Evolutionary conservation across 768 basidiomycete genomes (phyloP).

Genomic region (Dioszegia crocea): DNA sequence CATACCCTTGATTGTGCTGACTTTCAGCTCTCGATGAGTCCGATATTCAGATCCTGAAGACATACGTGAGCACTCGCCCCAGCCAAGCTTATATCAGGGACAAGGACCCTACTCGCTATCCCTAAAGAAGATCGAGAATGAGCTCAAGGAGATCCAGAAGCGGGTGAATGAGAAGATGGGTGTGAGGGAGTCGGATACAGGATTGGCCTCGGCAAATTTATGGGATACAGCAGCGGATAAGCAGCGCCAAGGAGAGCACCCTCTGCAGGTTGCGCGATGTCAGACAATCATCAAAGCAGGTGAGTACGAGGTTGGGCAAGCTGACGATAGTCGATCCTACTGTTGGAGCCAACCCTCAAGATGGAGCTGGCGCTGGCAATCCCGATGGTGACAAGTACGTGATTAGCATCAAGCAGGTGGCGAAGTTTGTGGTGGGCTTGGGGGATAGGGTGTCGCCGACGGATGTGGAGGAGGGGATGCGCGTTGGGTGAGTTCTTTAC

Average conservation of each 20-base stretch:
- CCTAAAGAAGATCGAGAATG: slow-evolving; percentile 80
- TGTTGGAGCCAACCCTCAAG: slow-evolving; percentile 81
- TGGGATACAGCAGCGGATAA: slow-evolving; percentile 96
- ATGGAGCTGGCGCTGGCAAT: slow-evolving; percentile 58
- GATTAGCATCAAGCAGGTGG: slow-evolving; percentile 99
- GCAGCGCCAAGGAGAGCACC: slow-evolving; percentile 83
- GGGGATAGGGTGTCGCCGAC: slow-evolving; percentile 95
- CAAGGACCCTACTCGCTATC: slow-evolving; percentile 93
- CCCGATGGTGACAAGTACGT: slow-evolving; percentile 96
- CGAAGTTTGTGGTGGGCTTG: slow-evolving; percentile 96
- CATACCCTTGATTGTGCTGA: not conserved
- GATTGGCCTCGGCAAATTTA: slow-evolving; percentile 89
- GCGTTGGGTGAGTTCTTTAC: slow-evolving; percentile 73
- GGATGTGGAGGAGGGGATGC: slow-evolving; percentile 99
- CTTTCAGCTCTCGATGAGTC: slow-evolving; percentile 83
- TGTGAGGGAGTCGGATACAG: slow-evolving; percentile 98
- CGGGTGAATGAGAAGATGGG: slow-evolving; percentile 97
- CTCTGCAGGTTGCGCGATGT: slow-evolving; percentile 93
- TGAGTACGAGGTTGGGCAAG: slow-evolving; percentile 27
- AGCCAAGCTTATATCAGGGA: slow-evolving; percentile 59
- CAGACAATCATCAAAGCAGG: slow-evolving; percentile 91
- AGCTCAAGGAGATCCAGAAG: slow-evolving; percentile 94
- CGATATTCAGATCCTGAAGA: slow-evolving; percentile 98
- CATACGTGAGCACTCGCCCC: slow-evolving; percentile 71
- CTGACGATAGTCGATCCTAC: slow-evolving; percentile 59